Base-by-base conservation (phyloP, 352 stramenopile genomes). In the Globisporangium ultimum region DNA sequence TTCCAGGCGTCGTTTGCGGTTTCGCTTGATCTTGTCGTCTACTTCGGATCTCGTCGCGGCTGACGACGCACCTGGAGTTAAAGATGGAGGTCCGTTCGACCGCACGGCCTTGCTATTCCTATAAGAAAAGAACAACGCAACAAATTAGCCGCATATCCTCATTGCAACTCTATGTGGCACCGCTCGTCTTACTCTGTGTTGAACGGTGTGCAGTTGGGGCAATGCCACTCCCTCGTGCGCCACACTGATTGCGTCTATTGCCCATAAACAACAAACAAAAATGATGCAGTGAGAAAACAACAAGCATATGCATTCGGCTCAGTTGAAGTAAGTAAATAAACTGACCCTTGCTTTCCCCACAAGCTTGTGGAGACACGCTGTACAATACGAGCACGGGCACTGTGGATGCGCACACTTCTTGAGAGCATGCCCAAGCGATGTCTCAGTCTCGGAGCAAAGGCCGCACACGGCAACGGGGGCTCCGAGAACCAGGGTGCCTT, bases 221-320 rank as follows among this genome's bases (percentile, higher is more conserved):
- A 91, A 15, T 78, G 47, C 80, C 80, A 91, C 38, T 72, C 65
- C 61, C 85, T 86, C 20, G 60, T 73, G 15, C 76, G 72, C 64
- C 64, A 78, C 9, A 87, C 78, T 50, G 84, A 86, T 46, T 82
- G 67, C 17, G 67, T 60, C 65, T 76, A 55, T 18, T 10, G 3
- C 14, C 13, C 9, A 28, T 11, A 22, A 14, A 42, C 18, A 41
- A 53, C 36, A 28, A 1, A 10, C 20, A 17, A 10, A 55, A 50
- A 32, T 14, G 1, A 11, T 9, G 48, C 9, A 63, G n/a, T 20
- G 18, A 41, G 3, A 15, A 17, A 17, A 17, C 13, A 58, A 28
- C 22, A 12, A 32, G 2, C 40, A 43, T 17, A 43, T 11, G 24
- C 24, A 36, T 36, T 36, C 28, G 2, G 11, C 13, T 45, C 13